A percentile compares a stretch with the other conserved stretches of the same genome.
Evolutionary conservation across 768 basidiomycete species (phyloP).

Genomic region (Hygrophoropsis aurantiaca): DNA sequence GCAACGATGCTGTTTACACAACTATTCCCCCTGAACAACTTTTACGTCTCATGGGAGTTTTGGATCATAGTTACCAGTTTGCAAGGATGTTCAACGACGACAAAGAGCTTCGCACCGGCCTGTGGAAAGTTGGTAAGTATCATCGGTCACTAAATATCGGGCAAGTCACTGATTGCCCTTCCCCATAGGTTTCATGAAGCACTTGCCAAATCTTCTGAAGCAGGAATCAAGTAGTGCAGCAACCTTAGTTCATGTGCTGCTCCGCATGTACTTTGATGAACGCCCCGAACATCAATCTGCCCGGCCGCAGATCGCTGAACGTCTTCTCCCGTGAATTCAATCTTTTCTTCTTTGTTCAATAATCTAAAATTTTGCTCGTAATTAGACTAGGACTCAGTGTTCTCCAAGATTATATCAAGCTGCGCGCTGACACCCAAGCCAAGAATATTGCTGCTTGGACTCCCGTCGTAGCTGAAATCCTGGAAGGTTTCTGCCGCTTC

Average conservation of each 20-base stretch:
- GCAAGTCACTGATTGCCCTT: neutral
- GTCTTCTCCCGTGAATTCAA: constrained; percentile 63
- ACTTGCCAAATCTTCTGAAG: constrained; percentile 94
- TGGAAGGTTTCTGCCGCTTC: constrained; percentile 86
- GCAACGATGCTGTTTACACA: constrained; percentile 87
- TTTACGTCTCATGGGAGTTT: constrained; percentile 88
- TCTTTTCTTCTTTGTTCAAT: neutral
- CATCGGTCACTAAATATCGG: neutral
- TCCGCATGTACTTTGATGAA: constrained; percentile 92
- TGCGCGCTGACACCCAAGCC: constrained; percentile 86
- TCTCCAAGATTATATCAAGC: constrained; percentile 85
- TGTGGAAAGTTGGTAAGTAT: constrained; percentile 98
- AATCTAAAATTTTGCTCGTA: constrained; percentile 4
- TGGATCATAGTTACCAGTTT: constrained; percentile 97
- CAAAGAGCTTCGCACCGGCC: constrained; percentile 91
- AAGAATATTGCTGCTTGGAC: constrained; percentile 98
- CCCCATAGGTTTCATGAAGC: constrained; percentile 93
- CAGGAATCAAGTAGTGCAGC: constrained; percentile 98
- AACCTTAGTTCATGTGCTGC: constrained; percentile 86
- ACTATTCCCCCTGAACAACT: constrained; percentile 95
- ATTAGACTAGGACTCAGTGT: constrained; percentile 83
- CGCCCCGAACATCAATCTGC: constrained; percentile 86
- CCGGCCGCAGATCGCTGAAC: constrained; percentile 75
- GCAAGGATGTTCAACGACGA: constrained; percentile 97
- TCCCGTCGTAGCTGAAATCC: constrained; percentile 94